A percentile compares a stretch with the other conserved stretches of the same genome.
phyloP scores from a whole-genome alignment of 129 eudicot species.

The Helianthus tuberosus region DNA sequence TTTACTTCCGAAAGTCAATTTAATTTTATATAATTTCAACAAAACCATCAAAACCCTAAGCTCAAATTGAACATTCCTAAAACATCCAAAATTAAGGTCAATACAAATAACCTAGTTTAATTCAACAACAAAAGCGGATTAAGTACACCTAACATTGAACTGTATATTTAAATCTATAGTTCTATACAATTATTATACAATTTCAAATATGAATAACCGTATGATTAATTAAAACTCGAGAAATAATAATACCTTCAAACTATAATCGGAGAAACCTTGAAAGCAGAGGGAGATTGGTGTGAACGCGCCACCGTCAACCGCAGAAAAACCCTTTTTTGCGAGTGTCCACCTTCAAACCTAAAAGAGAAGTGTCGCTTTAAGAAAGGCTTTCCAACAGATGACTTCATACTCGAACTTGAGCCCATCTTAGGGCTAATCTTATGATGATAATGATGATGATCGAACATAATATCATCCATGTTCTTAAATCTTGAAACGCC shows the following conservation, averaged over 20 bases:
- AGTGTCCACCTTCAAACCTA: too few relatives aligned
- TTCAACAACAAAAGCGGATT: conserved; percentile 20
- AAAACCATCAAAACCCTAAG: conserved; percentile 9
- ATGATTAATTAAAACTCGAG: not conserved
- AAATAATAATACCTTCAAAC: conserved; percentile 21
- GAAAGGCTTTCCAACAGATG: too few relatives aligned
- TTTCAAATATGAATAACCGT: not conserved
- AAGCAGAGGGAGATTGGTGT: conserved; percentile 15
- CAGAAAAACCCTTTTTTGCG: too few relatives aligned
- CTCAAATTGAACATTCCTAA: not conserved
- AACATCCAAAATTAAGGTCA: conserved; percentile 12
- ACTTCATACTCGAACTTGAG: too few relatives aligned
- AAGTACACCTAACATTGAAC: conserved; percentile 33
- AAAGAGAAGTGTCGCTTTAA: too few relatives aligned
- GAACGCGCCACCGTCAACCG: conserved; percentile 37
- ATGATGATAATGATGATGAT: too few relatives aligned
- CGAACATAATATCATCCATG: too few relatives aligned
- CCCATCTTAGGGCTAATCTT: too few relatives aligned
- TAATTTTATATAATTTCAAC: not conserved
- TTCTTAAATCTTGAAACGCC: too few relatives aligned
- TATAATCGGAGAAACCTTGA: not conserved
- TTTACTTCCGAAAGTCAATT: not conserved
- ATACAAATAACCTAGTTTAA: conserved; percentile 8
- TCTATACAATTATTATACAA: not conserved
- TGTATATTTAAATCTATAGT: too few relatives aligned